A percentile compares a stretch with the other conserved stretches of the same genome.
Evolutionary conservation across 768 basidiomycete genomes (phyloP).

Genomic region (Naematelia aurantialba): DNA sequence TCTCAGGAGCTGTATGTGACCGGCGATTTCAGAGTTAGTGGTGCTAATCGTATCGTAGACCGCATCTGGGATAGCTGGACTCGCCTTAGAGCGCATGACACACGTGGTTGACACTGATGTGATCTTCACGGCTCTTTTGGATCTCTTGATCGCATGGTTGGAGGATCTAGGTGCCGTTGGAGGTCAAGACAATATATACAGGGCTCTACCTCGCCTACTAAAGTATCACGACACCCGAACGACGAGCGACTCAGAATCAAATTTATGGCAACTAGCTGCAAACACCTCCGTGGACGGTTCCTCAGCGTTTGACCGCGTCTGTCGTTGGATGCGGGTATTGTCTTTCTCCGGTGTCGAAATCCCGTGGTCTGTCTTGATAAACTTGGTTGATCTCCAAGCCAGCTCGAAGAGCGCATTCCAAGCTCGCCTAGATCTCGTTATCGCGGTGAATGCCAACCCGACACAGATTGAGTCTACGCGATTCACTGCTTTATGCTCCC

Average conservation of each 20-base stretch:
- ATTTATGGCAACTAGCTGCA: constrained; percentile 12
- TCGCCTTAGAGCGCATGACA: constrained; percentile 30
- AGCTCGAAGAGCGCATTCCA: constrained; percentile 8
- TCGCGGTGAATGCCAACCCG: constrained; percentile 29
- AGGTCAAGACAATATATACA: constrained; percentile 18
- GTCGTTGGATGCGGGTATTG: constrained; percentile 36
- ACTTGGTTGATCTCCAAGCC: constrained; percentile 18
- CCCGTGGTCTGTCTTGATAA: constrained; percentile 22
- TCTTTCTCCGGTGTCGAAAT: constrained; percentile 35
- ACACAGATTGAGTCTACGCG: constrained; percentile 11
- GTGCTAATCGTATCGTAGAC: not conserved
- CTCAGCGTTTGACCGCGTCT: constrained; percentile 22
- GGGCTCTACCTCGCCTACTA: constrained; percentile 30
- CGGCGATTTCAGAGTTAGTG: not conserved
- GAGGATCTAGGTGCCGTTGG: constrained; percentile 35
- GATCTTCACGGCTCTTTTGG: constrained; percentile 21
- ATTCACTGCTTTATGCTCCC: constrained; percentile 21
- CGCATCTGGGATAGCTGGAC: constrained; percentile 21
- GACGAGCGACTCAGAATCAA: constrained; percentile 6
- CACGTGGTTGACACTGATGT: constrained; percentile 24
- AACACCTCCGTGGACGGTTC: constrained; percentile 4
- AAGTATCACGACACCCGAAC: not conserved
- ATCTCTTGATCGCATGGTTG: constrained; percentile 34
- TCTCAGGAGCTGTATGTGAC: not conserved
- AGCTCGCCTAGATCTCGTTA: constrained; percentile 27